A percentile compares a stretch with the other conserved stretches of the same genome.
These are phyloP conservation scores for Schizophyllum commune DNA, from an alignment of 1,284 basidiomycete genomes.

Conservation along the genomic window DNA sequence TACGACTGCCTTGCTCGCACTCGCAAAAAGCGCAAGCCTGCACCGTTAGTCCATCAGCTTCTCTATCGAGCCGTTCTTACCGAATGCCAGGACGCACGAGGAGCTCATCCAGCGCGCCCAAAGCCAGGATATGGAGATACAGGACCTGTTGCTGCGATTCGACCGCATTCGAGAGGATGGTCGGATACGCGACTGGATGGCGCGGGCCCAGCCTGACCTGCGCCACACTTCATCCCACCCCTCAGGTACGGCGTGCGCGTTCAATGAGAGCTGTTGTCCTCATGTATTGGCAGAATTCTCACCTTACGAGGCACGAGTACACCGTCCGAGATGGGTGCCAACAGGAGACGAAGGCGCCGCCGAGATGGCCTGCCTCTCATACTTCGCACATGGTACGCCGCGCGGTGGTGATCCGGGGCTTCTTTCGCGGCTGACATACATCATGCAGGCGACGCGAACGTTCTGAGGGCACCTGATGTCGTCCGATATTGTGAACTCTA, in stretches of 20 bases:
- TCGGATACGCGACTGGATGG: slow-evolving; percentile 32
- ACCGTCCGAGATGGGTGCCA: background rate
- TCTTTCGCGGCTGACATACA: background rate
- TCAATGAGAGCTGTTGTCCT: background rate
- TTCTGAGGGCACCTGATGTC: slow-evolving; percentile 27
- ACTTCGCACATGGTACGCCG: background rate
- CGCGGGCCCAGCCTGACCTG: slow-evolving; percentile 18
- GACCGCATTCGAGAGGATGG: slow-evolving; percentile 29
- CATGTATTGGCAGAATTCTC: background rate
- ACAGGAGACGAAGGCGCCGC: background rate
- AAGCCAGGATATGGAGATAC: slow-evolving; percentile 41
- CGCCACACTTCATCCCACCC: background rate
- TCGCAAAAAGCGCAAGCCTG: slow-evolving; percentile 49
- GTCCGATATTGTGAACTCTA: slow-evolving; percentile 38
- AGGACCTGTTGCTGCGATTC: slow-evolving; percentile 36
- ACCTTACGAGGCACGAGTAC: background rate
- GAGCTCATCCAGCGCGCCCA: slow-evolving; percentile 41
- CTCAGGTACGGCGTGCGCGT: background rate
- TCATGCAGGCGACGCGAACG: background rate
- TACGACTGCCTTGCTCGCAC: slow-evolving; percentile 41
- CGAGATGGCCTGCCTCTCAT: background rate
- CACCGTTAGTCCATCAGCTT: slow-evolving; percentile 31
- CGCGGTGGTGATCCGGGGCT: background rate
- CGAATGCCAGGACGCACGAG: slow-evolving; percentile 41
- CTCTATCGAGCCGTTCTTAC: slow-evolving; percentile 1